A percentile compares a stretch with the other conserved stretches of the same genome.
Conservation (phyloP, 768 basidiomycete species). For the Trichaptum fuscoviolaceum region DNA sequence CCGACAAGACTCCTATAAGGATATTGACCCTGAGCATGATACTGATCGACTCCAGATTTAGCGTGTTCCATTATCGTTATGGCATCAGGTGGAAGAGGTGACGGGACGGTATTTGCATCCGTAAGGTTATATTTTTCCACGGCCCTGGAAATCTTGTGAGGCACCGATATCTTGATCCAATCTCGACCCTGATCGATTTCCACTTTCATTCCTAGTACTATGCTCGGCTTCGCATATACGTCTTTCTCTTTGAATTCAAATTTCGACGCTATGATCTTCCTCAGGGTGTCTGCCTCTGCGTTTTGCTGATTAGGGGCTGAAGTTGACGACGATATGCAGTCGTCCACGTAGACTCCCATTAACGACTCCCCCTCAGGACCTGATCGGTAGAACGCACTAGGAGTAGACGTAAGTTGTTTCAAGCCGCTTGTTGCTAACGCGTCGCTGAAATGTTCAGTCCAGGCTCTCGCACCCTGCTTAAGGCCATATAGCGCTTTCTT, state of each 20-base stretch:
- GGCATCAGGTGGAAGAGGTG: slow-evolving; percentile 1
- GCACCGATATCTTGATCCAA: not conserved
- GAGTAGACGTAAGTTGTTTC: not conserved
- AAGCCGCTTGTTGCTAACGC: not conserved
- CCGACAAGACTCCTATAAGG: slow-evolving; percentile 25
- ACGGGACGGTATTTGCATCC: not conserved
- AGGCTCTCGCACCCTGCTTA: not conserved
- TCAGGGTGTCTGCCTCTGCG: not conserved
- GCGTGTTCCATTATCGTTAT: not conserved
- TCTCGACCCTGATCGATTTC: not conserved
- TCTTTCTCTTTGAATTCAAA: not conserved
- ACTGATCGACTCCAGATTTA: slow-evolving; percentile 5
- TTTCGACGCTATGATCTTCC: not conserved
- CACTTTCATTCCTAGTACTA: slow-evolving; percentile 7
- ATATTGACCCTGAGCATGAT: slow-evolving; percentile 8
- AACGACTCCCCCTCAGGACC: not conserved
- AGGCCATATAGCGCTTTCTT: not conserved
- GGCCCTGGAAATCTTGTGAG: not conserved
- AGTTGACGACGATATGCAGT: not conserved
- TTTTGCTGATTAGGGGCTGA: not conserved
- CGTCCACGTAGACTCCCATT: not conserved
- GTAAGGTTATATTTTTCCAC: not conserved
- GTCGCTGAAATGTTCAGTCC: not conserved
- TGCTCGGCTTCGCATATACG: slow-evolving; percentile 7
- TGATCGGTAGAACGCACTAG: not conserved